phyloP scores from a whole-genome alignment of 2,329 filamentous ascomycete genomes.

The Trichoderma pleuroti region DNA sequence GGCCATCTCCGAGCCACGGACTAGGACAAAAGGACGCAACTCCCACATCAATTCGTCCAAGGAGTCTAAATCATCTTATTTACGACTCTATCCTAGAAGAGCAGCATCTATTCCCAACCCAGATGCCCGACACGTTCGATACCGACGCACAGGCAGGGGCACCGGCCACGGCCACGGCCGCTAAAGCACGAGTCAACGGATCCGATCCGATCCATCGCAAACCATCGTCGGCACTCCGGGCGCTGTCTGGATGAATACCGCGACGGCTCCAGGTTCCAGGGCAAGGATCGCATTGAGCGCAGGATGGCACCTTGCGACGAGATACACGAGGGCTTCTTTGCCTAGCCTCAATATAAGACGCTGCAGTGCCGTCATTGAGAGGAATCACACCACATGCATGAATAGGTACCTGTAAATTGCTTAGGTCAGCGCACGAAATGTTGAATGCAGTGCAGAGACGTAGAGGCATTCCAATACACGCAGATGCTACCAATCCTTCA shows the following conservation, averaged over 20 bases:
- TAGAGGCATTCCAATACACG: background rate
- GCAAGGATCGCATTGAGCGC: background rate
- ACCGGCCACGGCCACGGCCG: background rate
- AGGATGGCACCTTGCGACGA: background rate
- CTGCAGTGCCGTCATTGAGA: background rate
- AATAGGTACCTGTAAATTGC: background rate
- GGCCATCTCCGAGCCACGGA: conserved; percentile 7
- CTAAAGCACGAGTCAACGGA: conserved; percentile 5
- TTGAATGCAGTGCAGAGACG: background rate
- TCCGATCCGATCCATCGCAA: conserved; percentile 10
- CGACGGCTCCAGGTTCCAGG: background rate
- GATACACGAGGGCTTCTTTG: background rate
- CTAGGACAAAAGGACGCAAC: conserved; percentile 18
- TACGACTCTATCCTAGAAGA: conserved; percentile 17
- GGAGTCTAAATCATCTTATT: background rate
- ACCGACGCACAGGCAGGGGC: background rate
- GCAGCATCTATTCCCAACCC: conserved; percentile 17
- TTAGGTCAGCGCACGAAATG: background rate
- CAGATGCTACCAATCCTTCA: background rate
- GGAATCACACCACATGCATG: background rate
- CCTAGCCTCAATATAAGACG: background rate
- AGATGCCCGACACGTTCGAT: background rate
- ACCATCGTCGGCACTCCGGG: background rate
- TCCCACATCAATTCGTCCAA: conserved; percentile 17
- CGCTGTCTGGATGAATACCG: background rate